Evolutionary conservation across 805 yeast genomes (phyloP).

Genomic region (Yamadazyma ubonensis): DNA sequence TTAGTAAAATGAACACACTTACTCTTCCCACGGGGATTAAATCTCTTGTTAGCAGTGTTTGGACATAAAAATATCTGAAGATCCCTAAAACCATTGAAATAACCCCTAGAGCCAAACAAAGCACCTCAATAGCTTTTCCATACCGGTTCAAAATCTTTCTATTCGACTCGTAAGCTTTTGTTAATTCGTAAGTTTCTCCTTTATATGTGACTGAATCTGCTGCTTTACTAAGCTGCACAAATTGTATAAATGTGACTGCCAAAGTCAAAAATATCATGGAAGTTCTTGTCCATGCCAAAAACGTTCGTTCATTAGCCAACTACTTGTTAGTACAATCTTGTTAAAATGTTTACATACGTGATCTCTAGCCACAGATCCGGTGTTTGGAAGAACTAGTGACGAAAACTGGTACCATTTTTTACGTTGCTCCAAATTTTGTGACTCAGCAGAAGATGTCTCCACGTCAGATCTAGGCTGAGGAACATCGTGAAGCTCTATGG

Average conservation of each 20-base stretch:
- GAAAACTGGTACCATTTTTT: too few relatives aligned
- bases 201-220: conserved; percentile 11
- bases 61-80: conserved; percentile 26
- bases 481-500: conserved; percentile 7
- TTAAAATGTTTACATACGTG: conserved; percentile 25
- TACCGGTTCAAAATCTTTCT: conserved; percentile 10
- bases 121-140: conserved; percentile 19
- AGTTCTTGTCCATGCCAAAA: conserved; percentile 31
- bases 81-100: conserved; percentile 22
- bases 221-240: conserved; percentile 20
- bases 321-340: conserved; percentile 15
- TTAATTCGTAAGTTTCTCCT: conserved; percentile 5
- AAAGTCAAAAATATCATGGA: conserved; percentile 23
- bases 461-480: conserved; percentile 4
- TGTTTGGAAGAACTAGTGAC: conserved; percentile 22
- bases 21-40: conserved; percentile 26
- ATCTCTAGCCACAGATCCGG: conserved; percentile 39
- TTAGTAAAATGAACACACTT: conserved; percentile 19
- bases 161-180: background rate
- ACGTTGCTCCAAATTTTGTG: too few relatives aligned
- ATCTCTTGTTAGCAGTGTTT: conserved; percentile 20
- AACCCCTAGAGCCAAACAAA: conserved; percentile 19
- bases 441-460: too few relatives aligned
- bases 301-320: conserved; percentile 36
- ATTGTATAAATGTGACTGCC: conserved; percentile 23